Evolutionary conservation across 768 basidiomycete genomes (phyloP), one percentile per base, ranked within the genome.

Genomic region (Rhodotorula sphaerocarpa): DNA sequence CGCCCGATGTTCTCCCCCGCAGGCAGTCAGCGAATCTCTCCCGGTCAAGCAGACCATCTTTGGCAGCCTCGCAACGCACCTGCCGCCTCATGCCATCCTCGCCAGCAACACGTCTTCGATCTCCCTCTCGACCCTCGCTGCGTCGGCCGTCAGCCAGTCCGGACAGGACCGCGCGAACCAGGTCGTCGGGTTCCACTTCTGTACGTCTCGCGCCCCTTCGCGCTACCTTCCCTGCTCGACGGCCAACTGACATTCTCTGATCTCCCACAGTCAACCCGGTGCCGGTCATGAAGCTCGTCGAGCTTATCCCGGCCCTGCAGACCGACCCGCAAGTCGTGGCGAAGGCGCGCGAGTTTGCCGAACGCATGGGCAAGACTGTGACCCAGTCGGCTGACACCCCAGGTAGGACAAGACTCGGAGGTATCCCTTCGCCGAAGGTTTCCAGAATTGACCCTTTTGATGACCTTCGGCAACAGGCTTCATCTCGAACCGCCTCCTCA

Each of bases 241-340:
- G 3, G 12, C 50, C 15, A 16, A 7, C 45, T 23, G 16, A 30
- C 27, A 4, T 11, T 30, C 15, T 20, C 27, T 15, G 1, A n/a
- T 12, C n/a, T 12, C 25, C 2, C 27, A 18, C 50, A 67, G 61
- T 95, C 79, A 93, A 96, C 72, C 92, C 92, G 7, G 92, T 95
- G 7, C 92, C 92, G 5, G 87, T 93, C 36, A 95, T 95, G 91
- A 88, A 87, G 85, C 78, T 95, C 10, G 90, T 95, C n/a, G 92
- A 97, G 74, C 78, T 97, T 9, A 95, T 97, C 55, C 84, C 92
- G 2, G 90, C 86, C 5, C 80, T 95, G 14, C 92, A 97, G 82
- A 93, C 92, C 3, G 85, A 86, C 12, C 77, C 79, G 30, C 82
- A 84, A 16, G 87, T 86, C 0, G 79, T 93, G 7, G 82, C 85